Evolutionary conservation across 495 filamentous ascomycete species (phyloP).

Genomic region (Penicillium odoratum): DNA sequence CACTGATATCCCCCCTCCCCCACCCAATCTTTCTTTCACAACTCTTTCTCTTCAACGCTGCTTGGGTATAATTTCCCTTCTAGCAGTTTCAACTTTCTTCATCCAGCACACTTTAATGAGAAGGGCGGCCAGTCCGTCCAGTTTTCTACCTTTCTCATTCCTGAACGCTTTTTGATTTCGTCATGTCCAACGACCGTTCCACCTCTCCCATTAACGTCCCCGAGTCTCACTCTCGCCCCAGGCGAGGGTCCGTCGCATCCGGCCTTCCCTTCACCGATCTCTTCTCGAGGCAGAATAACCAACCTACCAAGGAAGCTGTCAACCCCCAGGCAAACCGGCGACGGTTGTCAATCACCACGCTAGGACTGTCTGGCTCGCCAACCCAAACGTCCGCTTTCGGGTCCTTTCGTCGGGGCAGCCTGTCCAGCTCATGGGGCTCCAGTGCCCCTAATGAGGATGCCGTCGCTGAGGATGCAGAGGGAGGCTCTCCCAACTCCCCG

Average conservation of each 20-base stretch:
- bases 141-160: conserved; percentile 15
- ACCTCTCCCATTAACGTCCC: conserved; percentile 50
- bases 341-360: conserved; percentile 82
- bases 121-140: conserved; percentile 37
- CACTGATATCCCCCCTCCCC: not conserved
- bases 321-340: conserved; percentile 68
- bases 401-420: conserved; percentile 67
- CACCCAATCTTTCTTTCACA: not conserved
- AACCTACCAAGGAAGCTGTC: conserved; percentile 40
- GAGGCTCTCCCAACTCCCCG: conserved; percentile 61
- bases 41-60: not conserved
- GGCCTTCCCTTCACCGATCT: conserved; percentile 48
- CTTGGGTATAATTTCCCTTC: conserved; percentile 2
- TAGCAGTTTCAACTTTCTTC: not conserved
- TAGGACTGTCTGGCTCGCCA: conserved; percentile 82
- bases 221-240: conserved; percentile 37
- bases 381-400: conserved; percentile 57
- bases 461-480: conserved; percentile 79
- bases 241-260: conserved; percentile 51
- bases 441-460: conserved; percentile 83
- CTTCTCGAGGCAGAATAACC: conserved; percentile 37
- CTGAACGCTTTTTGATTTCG: conserved; percentile 11
- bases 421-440: conserved; percentile 68
- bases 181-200: conserved; percentile 52
- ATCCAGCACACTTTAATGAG: conserved; percentile 18